Base-by-base conservation (phyloP, 225 moss, liverwort and hornwort species). In the Bryoerythrophyllum caledonicum region DNA sequence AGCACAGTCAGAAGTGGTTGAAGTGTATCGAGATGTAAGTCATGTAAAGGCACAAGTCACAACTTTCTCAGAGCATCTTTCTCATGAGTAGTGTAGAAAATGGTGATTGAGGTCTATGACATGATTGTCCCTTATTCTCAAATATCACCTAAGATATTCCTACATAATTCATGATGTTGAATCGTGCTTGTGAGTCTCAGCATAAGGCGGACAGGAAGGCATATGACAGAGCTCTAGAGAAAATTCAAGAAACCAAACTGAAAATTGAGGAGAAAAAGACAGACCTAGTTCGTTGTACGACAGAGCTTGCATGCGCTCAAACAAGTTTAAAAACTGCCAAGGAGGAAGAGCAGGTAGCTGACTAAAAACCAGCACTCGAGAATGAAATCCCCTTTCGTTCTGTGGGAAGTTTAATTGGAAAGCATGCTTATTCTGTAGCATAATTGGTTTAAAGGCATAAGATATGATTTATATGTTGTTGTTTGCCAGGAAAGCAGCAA, bases 341-440 rank as follows among this genome's bases (percentile, higher is more conserved):
- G 67, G 64, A 85, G 34, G 85, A 86, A 68, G 90, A 90, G 85
- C 81, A 90, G 84, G 92, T 90, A 72, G 6, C 12, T 43, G 52
- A 51, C 28, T 51, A n/a, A 34, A 12, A 13, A 6, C n/a, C 34
- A 26, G 7, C 28, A 27, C 40, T 58, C 58, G 9, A 46, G 30
- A 37, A 9, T 63, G 19, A 25, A 6, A 10, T 30, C 52, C 52
- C 1, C 32, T 35, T 59, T 58, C 3, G 3, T 59, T 71, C 38
- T 60, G 60, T 21, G 16, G 20, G 63, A 28, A 57, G 46, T 16
- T 40, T 44, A 15, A 43, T 4, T 44, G 25, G 43, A 65, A 3
- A 13, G 23, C 35, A 37, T 41, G 24, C 15, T 38, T 41, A 24
- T 14, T 41, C 14, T 41, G 6, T 41, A 64, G 10, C 21, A 41